Conservation (phyloP, 2,329 filamentous ascomycete genomes). For the Myotisia sp. region DNA sequence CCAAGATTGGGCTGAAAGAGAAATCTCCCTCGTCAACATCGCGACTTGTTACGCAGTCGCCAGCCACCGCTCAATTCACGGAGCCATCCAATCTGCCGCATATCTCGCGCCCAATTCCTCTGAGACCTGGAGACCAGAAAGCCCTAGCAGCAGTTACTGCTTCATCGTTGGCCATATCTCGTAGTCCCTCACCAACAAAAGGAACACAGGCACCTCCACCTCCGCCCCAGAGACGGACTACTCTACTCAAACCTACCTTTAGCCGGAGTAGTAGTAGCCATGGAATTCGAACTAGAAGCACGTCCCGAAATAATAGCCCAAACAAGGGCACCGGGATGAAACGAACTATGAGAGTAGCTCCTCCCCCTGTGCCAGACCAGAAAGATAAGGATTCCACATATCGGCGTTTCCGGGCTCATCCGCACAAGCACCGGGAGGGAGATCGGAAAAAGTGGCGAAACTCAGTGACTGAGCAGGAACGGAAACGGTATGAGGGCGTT, state of each 20-base stretch:
- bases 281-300: not conserved
- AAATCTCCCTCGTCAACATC: slow-evolving; percentile 4
- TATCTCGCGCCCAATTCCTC: not conserved
- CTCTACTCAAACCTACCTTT: slow-evolving; percentile 1
- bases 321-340: slow-evolving; percentile 22
- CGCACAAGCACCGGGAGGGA: slow-evolving; percentile 36
- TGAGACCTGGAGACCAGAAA: slow-evolving; percentile 4
- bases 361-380: slow-evolving; percentile 21
- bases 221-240: slow-evolving; percentile 24
- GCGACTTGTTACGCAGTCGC: not conserved
- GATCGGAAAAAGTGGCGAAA: slow-evolving; percentile 34
- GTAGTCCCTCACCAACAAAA: slow-evolving; percentile 26
- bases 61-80: not conserved
- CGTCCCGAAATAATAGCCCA: slow-evolving; percentile 19
- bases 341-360: slow-evolving; percentile 28
- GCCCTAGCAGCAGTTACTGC: slow-evolving; percentile 32
- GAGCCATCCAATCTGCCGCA: not conserved
- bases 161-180: slow-evolving; percentile 32
- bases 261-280: not conserved
- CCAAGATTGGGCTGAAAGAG: not conserved
- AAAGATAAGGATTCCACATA: slow-evolving; percentile 16
- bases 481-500: slow-evolving; percentile 37
- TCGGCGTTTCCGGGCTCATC: slow-evolving; percentile 28
- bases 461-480: slow-evolving; percentile 31
- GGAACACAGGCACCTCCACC: slow-evolving; percentile 24